Evolutionary conservation across 1,284 basidiomycete genomes (phyloP).

Genomic region (Trichosporon faecale): DNA sequence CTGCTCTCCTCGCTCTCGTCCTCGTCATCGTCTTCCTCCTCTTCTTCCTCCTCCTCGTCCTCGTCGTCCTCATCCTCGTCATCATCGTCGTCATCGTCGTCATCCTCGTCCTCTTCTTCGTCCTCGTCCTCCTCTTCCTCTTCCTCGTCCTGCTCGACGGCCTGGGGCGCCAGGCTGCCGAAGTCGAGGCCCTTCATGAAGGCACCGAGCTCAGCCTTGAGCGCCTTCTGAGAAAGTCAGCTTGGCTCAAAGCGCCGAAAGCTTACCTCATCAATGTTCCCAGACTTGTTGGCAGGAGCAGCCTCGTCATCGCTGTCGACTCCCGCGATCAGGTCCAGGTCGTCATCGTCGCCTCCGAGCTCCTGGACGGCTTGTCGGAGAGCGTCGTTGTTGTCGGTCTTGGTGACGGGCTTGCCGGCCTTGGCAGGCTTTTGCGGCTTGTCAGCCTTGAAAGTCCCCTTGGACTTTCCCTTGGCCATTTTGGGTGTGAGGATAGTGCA

Average conservation of each 20-base stretch:
- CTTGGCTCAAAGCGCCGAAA: background rate
- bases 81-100: conserved; percentile 42
- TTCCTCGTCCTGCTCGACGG: conserved; percentile 29
- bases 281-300: conserved; percentile 22
- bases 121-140: conserved; percentile 45
- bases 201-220: conserved; percentile 60
- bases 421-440: conserved; percentile 8
- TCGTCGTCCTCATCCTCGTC: conserved; percentile 42
- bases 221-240: conserved; percentile 45
- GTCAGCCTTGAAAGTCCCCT: background rate
- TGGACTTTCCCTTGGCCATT: conserved; percentile 23
- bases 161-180: conserved; percentile 28
- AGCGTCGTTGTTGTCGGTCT: conserved; percentile 30
- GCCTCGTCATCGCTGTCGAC: conserved; percentile 52
- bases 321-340: conserved; percentile 56
- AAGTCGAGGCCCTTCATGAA: conserved; percentile 62
- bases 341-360: conserved; percentile 58
- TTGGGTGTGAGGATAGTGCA: background rate
- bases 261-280: conserved; percentile 41
- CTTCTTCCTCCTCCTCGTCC: conserved; percentile 37
- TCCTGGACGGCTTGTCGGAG: conserved; percentile 54
- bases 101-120: conserved; percentile 42
- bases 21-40: conserved; percentile 26
- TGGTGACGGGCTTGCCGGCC: background rate
- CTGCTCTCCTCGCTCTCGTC: conserved; percentile 33